Base-by-base conservation (phyloP, 148 eudicot species). In the Arbutus unedo region DNA sequence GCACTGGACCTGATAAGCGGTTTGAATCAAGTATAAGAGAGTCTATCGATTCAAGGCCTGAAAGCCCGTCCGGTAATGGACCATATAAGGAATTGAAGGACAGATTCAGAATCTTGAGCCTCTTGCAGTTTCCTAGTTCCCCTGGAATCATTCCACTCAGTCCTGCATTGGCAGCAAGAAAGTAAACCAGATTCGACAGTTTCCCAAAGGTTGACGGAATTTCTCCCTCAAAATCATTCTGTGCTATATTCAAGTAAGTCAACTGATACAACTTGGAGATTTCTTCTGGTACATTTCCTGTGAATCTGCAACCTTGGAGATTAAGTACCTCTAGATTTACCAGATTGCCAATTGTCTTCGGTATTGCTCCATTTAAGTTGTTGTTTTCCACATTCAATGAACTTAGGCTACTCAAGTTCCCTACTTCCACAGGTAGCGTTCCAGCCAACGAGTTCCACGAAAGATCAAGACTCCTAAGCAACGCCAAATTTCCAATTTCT, bases 111-210 rank as follows among this genome's bases (percentile, higher is more conserved):
- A 82, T 79, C 82, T 49, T 90, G 81, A 96, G 92, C 83, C 83
- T 96, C 87, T 86, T 92, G 89, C 98, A 96, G 83, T 89, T 89
- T 77, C 98, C 98, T 70, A 96, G 83, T 81, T 90, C 83, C 47
- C 85, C 88, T 10, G 98, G 99, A 78, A 96, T 89, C 19, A 56
- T 53, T 68, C 99, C 99, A 31, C 88, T 87, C 48, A 96, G 88
- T 73, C 94, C 93, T 31, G 93, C 85, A 89, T 78, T 48, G 38
- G 86, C 78, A 64, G 98, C 93, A 41, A 92, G 78, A 81, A 96
- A 87, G 85, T 84, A 87, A 38, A 82, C 82, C 43, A 96, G 86
- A 83, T 86, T 93, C 51, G 81, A 59, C 81, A 96, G 87, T 48
- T 86, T 88, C 76, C 98, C 98, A 49, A 93, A 83, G 76, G 88